phyloP scores from a whole-genome alignment of 164 flowering plant species.

The Echeveria elegans region DNA sequence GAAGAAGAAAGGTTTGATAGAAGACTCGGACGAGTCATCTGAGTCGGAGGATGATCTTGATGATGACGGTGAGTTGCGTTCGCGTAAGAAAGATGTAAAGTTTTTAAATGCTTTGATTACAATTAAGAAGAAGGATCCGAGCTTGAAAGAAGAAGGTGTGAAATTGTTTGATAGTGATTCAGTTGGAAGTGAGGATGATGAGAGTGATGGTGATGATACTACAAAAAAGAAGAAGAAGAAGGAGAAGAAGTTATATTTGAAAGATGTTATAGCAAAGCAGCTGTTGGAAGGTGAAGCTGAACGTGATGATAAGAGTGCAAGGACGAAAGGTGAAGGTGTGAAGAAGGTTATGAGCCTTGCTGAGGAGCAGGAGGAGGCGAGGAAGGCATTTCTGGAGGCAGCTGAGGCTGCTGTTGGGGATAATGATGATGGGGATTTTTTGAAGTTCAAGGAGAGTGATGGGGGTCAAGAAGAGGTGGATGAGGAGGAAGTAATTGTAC shows the following conservation, averaged over 20 bases:
- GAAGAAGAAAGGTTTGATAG: constrained; percentile 42
- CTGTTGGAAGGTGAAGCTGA: constrained; percentile 70
- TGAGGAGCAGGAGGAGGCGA: constrained; percentile 65
- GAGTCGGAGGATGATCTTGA: constrained; percentile 21
- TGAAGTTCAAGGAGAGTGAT: constrained; percentile 36
- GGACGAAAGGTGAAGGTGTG: constrained; percentile 6
- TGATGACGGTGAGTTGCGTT: not conserved
- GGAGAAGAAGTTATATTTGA: constrained; percentile 55
- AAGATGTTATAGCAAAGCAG: constrained; percentile 67
- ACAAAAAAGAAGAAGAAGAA: constrained; percentile 17
- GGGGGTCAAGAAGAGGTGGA: constrained; percentile 16
- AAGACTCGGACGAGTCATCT: constrained; percentile 14
- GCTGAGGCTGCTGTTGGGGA: constrained; percentile 20
- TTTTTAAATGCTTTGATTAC: constrained; percentile 42
- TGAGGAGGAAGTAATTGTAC: constrained; percentile 24
- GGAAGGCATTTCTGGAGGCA: constrained; percentile 29
- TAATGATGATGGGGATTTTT: constrained; percentile 43
- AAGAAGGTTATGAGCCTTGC: constrained; percentile 32
- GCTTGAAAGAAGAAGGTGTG: constrained; percentile 35
- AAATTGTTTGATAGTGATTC: constrained; percentile 32
- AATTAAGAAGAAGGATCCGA: constrained; percentile 67
- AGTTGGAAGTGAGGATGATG: constrained; percentile 19
- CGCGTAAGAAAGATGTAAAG: constrained; percentile 24
- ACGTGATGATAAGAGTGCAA: constrained; percentile 24
- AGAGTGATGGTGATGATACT: constrained; percentile 11